Evolutionary conservation across 2,329 filamentous ascomycete genomes (phyloP).

Genomic region (Penicillium corylophilum): DNA sequence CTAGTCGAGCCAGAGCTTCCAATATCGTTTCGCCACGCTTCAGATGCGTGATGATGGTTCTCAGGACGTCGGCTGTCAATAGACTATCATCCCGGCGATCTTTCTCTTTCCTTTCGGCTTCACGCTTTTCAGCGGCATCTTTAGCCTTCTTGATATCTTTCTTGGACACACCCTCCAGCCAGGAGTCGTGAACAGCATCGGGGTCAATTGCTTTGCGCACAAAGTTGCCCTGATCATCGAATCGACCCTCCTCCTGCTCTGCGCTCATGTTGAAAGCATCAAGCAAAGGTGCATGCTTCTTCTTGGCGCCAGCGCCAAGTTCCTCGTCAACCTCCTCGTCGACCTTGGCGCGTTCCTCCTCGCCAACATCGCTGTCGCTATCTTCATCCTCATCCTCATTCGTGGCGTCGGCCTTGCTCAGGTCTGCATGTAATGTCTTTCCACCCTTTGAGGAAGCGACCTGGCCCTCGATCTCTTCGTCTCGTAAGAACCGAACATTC

Average conservation of each 20-base stretch:
- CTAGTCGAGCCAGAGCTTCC: constrained; percentile 81
- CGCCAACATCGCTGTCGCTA: constrained; percentile 60
- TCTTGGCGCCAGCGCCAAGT: constrained; percentile 83
- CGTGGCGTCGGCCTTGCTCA: constrained; percentile 52
- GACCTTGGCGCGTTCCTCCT: constrained; percentile 66
- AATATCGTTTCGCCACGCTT: constrained; percentile 81
- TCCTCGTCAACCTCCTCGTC: constrained; percentile 83
- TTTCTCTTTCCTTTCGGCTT: constrained; percentile 70
- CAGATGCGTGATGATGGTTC: constrained; percentile 68
- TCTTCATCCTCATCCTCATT: constrained; percentile 65
- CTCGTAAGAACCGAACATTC: constrained; percentile 59
- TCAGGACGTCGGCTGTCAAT: constrained; percentile 71
- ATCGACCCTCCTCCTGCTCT: constrained; percentile 89
- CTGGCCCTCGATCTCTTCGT: constrained; percentile 74
- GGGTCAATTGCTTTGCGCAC: constrained; percentile 85
- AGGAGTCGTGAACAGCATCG: constrained; percentile 85
- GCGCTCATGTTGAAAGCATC: constrained; percentile 93
- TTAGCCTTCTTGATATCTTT: constrained; percentile 88
- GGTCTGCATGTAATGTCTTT: constrained; percentile 59
- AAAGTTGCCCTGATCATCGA: constrained; percentile 88
- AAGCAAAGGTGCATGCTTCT: constrained; percentile 87
- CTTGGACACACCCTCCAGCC: constrained; percentile 89
- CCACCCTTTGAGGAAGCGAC: constrained; percentile 71
- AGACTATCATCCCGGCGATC: constrained; percentile 73
- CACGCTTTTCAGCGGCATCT: constrained; percentile 81